Base-by-base conservation (phyloP, 2,329 filamentous ascomycete species). In the Diaporthe humulicola region DNA sequence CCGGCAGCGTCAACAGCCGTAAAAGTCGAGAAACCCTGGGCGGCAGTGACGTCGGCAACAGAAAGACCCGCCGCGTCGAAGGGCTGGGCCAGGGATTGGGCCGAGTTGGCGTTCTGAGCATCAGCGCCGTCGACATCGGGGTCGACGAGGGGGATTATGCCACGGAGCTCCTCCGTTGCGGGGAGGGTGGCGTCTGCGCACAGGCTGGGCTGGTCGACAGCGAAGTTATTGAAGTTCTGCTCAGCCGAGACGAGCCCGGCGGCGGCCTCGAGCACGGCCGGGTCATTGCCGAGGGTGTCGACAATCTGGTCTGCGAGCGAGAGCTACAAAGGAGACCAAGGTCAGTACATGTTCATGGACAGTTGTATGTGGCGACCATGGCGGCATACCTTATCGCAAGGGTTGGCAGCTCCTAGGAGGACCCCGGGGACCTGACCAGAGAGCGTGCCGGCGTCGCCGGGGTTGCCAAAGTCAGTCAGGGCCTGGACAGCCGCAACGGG, bases 151-250 rank as follows among this genome's bases (percentile, higher is more conserved):
- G 91, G 91, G 4, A 92, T 86, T 66, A 93, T 90, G 75, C 92
- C 92, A 50, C 91, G 87, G 28, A 93, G 89, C 61, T 86, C 86
- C 56, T 83, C 83, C 12, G 89, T 93, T 50, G 86, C 87, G n/a
- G 92, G 92, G 1, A 93, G 87, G 48, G 86, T 85, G 2, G 90
- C 84, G 74, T 93, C 90, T 30, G 85, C 87, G 81, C 92, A 93
- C 79, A 93, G 88, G 74, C 87, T 89, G 30, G 89, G 90, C 25
- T 89, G 86, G 78, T 84, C 84, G 75, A 88, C 87, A 74, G 81
- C 87, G 78, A 91, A 93, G 73, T 90, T 90, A 84, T 93, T 93
- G 85, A 93, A 92, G 87, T 93, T 93, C 82, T 92, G 91, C 86
- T 93, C 91, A 2, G 91, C 91, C 38, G 89, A 88, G n/a, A 93